Percentiles rank a stretch among this genome's conserved stretches.
Evolutionary conservation across 306 rosid genomes (phyloP).

Genomic region (Cercis canadensis): DNA sequence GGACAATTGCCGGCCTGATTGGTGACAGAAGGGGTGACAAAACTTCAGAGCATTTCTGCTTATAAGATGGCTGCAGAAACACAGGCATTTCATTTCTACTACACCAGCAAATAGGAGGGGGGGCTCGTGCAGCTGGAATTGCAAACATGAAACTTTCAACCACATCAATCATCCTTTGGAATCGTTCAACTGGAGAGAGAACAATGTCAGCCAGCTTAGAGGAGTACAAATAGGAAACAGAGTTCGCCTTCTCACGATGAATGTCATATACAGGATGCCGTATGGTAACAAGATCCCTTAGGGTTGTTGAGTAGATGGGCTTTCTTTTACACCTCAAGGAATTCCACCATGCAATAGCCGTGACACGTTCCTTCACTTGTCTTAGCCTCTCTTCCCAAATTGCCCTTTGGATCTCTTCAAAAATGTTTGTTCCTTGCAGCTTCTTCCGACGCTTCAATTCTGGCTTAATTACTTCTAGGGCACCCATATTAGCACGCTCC

Average conservation of each 20-base stretch:
- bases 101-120: conserved; percentile 88
- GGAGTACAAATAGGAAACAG: conserved; percentile 74
- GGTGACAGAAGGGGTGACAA: conserved; percentile 82
- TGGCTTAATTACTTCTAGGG: conserved; percentile 64
- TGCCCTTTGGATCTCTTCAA: conserved; percentile 82
- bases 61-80: conserved; percentile 68
- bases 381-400: conserved; percentile 87
- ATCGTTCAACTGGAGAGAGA: conserved; percentile 93
- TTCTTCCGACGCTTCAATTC: conserved; percentile 55
- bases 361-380: conserved; percentile 74
- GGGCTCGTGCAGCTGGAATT: conserved; percentile 94
- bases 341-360: conserved; percentile 97
- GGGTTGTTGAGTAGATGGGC: conserved; percentile 72
- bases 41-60: conserved; percentile 67
- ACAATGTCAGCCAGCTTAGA: conserved; percentile 82
- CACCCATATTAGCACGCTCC: conserved; percentile 56
- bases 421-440: conserved; percentile 76
- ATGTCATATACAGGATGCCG: conserved; percentile 80
- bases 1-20: conserved; percentile 91
- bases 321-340: conserved; percentile 80
- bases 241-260: conserved; percentile 68
- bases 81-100: conserved; percentile 64
- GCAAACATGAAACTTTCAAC: conserved; percentile 98
- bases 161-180: conserved; percentile 66
- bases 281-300: conserved; percentile 78